Evolutionary conservation across 2,329 filamentous ascomycete species (phyloP), one percentile per base, ranked within the genome.

Genomic region (Nigrospora sphaerica): DNA sequence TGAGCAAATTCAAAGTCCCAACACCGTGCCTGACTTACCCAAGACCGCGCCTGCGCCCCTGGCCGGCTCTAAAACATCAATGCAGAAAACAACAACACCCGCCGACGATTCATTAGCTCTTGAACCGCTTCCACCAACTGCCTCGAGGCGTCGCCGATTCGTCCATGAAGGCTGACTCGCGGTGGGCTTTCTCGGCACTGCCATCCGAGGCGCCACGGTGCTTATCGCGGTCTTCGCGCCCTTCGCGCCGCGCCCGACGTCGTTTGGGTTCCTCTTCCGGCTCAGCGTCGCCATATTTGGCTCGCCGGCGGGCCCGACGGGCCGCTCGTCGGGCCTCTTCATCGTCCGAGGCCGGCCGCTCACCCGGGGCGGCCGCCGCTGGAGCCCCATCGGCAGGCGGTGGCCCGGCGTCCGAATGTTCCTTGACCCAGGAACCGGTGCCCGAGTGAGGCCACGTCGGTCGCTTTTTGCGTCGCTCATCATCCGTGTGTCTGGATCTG

Each of bases 381-480:
- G 59, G 58, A 14, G 58, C 57, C 13, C 62, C 65, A 39, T 67
- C 66, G 0, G 72, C 70, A 1, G 77, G 78, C 2, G 80, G 79
- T 3, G 79, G 78, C 2, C 77, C 77, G 3, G 78, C 79, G 53
- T 82, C 80, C 2, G 75, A 78, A 54, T 81, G 74, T 12, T 83
- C 79, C 61, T 82, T 82, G 5, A 83, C 80, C 81, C 81, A 84
- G 0, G 78, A 83, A 10, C 77, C 79, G 0, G 80, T 83, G 23
- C 80, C 80, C 7, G 76, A 81, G 57, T 82, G 77, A 16, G 80
- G 80, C 80, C 80, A 83, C 11, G 67, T 68, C 10, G 70, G 64
- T 19, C 49, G 40, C 32, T 65, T 55, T 52, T 46, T 58, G 51
- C 47, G 57, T 35, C 51, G 59, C 44, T 62, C 69, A 31, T 58